These are phyloP conservation scores for Nicotiana attenuata DNA, from an alignment of 257 asterid genomes.

Conservation along the genomic window DNA sequence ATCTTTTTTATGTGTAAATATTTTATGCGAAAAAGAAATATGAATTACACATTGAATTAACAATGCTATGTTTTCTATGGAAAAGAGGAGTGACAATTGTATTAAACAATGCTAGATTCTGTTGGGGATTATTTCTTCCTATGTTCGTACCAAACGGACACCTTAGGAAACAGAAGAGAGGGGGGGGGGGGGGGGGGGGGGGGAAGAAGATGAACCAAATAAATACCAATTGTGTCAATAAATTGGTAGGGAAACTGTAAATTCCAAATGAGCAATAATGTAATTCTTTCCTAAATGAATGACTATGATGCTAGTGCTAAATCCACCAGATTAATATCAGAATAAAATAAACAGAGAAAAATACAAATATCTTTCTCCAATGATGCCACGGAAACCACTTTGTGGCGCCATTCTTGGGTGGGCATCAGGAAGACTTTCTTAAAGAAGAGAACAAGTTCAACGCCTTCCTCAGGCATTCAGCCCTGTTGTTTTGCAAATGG, in stretches of 20 bases:
- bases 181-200: no score
- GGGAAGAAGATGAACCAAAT: background rate
- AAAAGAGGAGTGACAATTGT: no score
- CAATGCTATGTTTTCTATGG: no score
- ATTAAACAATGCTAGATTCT: no score
- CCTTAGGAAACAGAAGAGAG: no score
- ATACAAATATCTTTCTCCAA: background rate
- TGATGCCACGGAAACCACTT: background rate
- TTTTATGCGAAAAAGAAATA: no score
- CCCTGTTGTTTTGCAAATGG: slow-evolving; percentile 58
- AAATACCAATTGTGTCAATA: background rate
- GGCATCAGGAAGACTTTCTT: background rate
- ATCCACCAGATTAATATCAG: background rate
- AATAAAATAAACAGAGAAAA: no score
- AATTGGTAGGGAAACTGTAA: background rate
- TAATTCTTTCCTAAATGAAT: background rate
- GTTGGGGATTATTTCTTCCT: no score
- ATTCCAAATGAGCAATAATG: background rate
- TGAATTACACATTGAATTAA: no score
- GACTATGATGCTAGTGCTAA: background rate
- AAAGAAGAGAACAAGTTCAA: background rate
- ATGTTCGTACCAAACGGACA: no score
- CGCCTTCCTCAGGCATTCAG: slow-evolving; percentile 24
- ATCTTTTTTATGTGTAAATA: no score
- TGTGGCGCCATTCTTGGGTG: background rate